Evolutionary conservation across 768 basidiomycete species (phyloP), one percentile per base, ranked within the genome.

Genomic region (Stropharia rugosoannulata): DNA sequence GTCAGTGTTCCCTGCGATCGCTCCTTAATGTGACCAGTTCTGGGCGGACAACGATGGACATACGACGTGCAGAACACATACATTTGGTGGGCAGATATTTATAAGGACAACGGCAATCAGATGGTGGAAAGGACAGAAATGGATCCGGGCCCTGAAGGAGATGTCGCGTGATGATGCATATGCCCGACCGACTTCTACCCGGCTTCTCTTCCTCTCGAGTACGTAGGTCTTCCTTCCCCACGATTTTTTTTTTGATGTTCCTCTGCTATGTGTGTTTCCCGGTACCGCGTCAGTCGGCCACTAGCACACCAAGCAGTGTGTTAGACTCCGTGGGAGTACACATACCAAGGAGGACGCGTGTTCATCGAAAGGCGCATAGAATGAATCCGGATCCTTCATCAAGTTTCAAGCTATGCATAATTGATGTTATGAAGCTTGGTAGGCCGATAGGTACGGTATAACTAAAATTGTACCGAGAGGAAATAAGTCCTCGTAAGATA

Each of bases 221-320:
- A 35, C 39, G 25, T 29, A n/a, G 40, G 27, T 27, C 35, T 41
- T 38, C 11, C 35, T 51, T 50, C 51, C 51, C 51, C 51, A 52
- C 51, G 51, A 36, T 43, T 38, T 27, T 51, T 43, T 38, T 27
- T 51, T 51, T 25, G 38, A 25, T 39, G 22, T 27, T 41, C 15
- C 16, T 27, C 22, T 12, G 29, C 22, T 5, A 29, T 15, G 45
- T 27, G 43, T 42, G 19, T 41, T 36, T 32, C 27, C 51, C 51
- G 51, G 51, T 43, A 52, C 51, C 51, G 51, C 42, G 27, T 43
- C 42, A 52, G 51, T 52, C 51, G 51, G 51, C 29, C 51, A 52
- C 42, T 42, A 42, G 29, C 29, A 52, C 51, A 25, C 51, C 51
- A 52, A 27, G 22, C 19, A 27, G 19, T 22, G 11, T 27, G 8